Conservation (phyloP, 2,329 filamentous ascomycete species). For the Fusarium albosuccineum region DNA sequence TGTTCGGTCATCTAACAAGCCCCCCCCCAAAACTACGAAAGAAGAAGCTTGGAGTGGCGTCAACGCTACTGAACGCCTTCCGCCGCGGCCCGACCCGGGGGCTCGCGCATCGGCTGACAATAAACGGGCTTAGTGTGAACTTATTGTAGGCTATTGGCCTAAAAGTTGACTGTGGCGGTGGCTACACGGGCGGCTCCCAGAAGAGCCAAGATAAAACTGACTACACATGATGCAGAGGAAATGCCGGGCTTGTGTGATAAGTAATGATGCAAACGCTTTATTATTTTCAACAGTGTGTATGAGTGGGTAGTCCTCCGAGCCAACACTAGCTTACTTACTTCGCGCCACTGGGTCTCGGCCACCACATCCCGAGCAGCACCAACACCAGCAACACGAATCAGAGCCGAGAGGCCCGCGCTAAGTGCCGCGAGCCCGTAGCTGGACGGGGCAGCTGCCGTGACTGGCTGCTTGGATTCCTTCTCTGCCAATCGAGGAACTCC, state of each 20-base stretch:
- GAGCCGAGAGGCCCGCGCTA: not conserved
- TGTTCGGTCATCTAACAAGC: too few relatives aligned
- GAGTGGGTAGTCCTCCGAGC: not conserved
- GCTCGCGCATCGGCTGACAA: too few relatives aligned
- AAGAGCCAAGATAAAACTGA: not conserved
- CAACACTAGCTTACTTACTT: not conserved
- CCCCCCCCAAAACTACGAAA: too few relatives aligned
- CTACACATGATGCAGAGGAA: not conserved
- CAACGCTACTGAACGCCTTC: too few relatives aligned
- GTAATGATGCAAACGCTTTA: not conserved
- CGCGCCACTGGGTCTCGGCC: not conserved
- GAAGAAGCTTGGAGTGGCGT: too few relatives aligned
- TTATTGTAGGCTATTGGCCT: too few relatives aligned
- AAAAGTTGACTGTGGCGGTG: not conserved
- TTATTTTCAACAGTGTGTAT: not conserved
- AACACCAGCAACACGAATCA: not conserved
- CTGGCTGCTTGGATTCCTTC: not conserved
- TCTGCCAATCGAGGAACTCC: not conserved
- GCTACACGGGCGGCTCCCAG: not conserved
- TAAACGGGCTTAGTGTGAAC: too few relatives aligned
- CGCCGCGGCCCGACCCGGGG: too few relatives aligned
- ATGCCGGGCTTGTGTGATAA: not conserved
- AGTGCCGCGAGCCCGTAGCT: not conserved
- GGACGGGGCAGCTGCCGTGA: not conserved
- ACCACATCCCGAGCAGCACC: not conserved